These are phyloP conservation scores for Lasiodiplodia citricola DNA, from an alignment of 2,329 filamentous ascomycete species.

Conservation along the genomic window DNA sequence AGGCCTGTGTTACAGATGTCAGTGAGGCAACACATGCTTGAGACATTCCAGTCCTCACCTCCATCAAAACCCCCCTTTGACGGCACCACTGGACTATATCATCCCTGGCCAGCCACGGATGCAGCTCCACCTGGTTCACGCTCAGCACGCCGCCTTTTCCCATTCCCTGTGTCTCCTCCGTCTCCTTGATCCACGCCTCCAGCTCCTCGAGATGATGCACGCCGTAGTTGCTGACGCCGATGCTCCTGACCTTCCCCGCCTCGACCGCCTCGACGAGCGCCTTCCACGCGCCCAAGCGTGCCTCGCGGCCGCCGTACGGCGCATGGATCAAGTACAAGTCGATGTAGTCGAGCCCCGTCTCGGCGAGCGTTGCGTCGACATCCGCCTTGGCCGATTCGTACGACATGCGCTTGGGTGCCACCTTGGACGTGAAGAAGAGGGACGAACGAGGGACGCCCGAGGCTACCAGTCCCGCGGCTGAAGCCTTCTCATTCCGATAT, in stretches of 20 bases:
- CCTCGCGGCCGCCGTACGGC: conserved; percentile 58
- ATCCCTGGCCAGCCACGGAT: conserved; percentile 82
- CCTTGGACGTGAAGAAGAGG: conserved; percentile 46
- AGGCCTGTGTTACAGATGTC: conserved; percentile 40
- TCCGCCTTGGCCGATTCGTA: conserved; percentile 49
- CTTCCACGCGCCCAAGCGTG: conserved; percentile 57
- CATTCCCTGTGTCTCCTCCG: conserved; percentile 62
- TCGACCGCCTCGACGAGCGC: conserved; percentile 60
- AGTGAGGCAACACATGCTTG: neutral
- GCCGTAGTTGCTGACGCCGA: conserved; percentile 62
- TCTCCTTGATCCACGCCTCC: conserved; percentile 61
- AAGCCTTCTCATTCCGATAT: conserved; percentile 52
- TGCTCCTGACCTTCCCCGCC: conserved; percentile 57
- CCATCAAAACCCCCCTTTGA: conserved; percentile 54
- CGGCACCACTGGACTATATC: conserved; percentile 82
- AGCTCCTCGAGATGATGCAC: conserved; percentile 61
- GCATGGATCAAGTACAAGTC: conserved; percentile 57
- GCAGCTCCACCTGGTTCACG: conserved; percentile 82
- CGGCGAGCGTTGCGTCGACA: conserved; percentile 46
- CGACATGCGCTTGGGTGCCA: conserved; percentile 63
- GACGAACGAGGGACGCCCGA: conserved; percentile 28
- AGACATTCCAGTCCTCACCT: conserved; percentile 34
- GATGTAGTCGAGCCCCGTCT: conserved; percentile 46
- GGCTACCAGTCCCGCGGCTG: conserved; percentile 41
- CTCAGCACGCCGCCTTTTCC: conserved; percentile 71